phyloP scores from a whole-genome alignment of 2,329 filamentous ascomycete species.

The Sporothrix pseudoabietina region DNA sequence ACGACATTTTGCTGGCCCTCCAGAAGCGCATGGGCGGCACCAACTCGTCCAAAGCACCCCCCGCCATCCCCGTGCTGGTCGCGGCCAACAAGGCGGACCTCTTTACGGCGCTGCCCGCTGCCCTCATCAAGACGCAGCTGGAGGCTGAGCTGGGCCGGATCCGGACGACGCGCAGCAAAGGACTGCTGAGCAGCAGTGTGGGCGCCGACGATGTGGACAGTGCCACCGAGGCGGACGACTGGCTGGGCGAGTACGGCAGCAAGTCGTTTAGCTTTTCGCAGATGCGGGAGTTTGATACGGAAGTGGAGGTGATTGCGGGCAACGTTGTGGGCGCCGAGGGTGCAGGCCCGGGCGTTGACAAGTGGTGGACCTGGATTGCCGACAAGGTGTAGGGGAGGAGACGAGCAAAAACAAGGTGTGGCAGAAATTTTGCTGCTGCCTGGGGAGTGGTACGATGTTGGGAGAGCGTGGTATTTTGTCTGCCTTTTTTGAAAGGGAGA shows the following conservation, averaged over 20 bases:
- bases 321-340: conserved; percentile 66
- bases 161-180: conserved; percentile 74
- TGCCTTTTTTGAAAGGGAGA: background rate
- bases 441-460: conserved; percentile 1
- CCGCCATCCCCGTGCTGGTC: conserved; percentile 72
- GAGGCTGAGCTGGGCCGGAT: conserved; percentile 82
- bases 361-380: conserved; percentile 91
- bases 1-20: conserved; percentile 81
- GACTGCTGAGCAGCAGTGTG: conserved; percentile 79
- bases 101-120: conserved; percentile 84
- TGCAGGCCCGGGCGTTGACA: conserved; percentile 66
- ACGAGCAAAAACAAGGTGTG: background rate
- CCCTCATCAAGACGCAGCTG: conserved; percentile 71
- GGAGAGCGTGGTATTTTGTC: background rate
- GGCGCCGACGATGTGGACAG: conserved; percentile 54
- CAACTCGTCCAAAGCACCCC: conserved; percentile 54
- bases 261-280: conserved; percentile 77
- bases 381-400: conserved; percentile 60
- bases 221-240: conserved; percentile 75
- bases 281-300: conserved; percentile 80
- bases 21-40: conserved; percentile 62
- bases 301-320: conserved; percentile 75
- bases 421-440: background rate
- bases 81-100: conserved; percentile 95
- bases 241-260: conserved; percentile 79